Percentiles rank a stretch among this genome's conserved stretches.
phyloP scores from a whole-genome alignment of 345 rosid species.

The Acer yangbiense region DNA sequence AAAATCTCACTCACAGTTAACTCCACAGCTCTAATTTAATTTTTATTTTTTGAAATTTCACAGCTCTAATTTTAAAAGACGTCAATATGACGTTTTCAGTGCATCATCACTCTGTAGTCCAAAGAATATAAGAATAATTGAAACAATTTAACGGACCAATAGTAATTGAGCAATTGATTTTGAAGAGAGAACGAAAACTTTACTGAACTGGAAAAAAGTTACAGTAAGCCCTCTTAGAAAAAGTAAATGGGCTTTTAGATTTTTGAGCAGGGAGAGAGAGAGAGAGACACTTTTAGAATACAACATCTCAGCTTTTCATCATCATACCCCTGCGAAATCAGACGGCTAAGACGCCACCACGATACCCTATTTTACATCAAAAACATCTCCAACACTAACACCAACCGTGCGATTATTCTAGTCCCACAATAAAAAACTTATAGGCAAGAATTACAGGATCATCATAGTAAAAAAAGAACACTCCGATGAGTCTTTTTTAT shows the following conservation, averaged over 20 bases:
- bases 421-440: not conserved
- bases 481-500: not conserved
- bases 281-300: not conserved
- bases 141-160: not conserved
- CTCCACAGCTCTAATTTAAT: too few relatives aligned
- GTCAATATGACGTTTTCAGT: too few relatives aligned
- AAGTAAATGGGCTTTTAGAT: constrained; percentile 16
- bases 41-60: too few relatives aligned
- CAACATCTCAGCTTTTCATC: not conserved
- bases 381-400: not conserved
- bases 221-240: constrained; percentile 19
- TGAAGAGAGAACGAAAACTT: not conserved
- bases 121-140: not conserved
- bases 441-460: not conserved
- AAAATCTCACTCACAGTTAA: too few relatives aligned
- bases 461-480: not conserved
- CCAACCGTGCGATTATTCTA: constrained; percentile 17
- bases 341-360: constrained; percentile 8
- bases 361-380: constrained; percentile 20
- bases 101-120: too few relatives aligned
- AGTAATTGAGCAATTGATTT: constrained; percentile 14
- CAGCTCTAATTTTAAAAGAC: too few relatives aligned
- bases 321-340: not conserved
- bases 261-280: too few relatives aligned
- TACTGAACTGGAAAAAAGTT: constrained; percentile 5